phyloP scores from a whole-genome alignment of 805 yeast species.

The Yamadazyma kitorensis region DNA sequence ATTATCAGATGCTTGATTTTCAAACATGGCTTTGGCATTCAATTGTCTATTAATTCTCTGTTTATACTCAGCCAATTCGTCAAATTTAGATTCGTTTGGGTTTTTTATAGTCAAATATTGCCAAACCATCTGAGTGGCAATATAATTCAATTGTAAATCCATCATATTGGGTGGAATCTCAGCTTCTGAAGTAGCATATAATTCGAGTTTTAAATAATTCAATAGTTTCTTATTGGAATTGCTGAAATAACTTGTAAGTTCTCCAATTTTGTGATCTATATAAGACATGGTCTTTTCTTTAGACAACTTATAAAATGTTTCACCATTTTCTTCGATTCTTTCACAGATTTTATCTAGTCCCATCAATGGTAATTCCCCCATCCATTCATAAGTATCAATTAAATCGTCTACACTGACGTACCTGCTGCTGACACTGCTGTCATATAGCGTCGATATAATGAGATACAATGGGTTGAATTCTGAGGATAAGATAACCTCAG shows the following conservation, averaged over 20 bases:
- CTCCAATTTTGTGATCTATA: slow-evolving; percentile 36
- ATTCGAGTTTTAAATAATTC: slow-evolving; percentile 17
- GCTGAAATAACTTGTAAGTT: slow-evolving; percentile 17
- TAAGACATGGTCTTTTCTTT: slow-evolving; percentile 33
- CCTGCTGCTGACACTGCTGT: slow-evolving; percentile 20
- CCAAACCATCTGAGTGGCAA: slow-evolving; percentile 7
- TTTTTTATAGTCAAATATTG: slow-evolving; percentile 3
- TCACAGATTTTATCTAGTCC: slow-evolving; percentile 30
- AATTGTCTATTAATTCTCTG: slow-evolving; percentile 7
- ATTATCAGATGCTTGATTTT: neutral
- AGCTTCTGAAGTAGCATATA: slow-evolving; percentile 17
- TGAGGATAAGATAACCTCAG: slow-evolving; percentile 39
- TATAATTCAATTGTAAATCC: slow-evolving; percentile 6
- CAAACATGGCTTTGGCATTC: slow-evolving; percentile 3
- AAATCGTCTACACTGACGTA: slow-evolving; percentile 42
- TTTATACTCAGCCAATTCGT: slow-evolving; percentile 7
- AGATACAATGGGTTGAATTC: slow-evolving; percentile 40
- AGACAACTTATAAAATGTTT: slow-evolving; percentile 40
- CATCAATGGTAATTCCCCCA: slow-evolving; percentile 19
- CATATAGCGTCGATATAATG: slow-evolving; percentile 34
- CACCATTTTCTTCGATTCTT: slow-evolving; percentile 29
- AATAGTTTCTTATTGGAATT: slow-evolving; percentile 6
- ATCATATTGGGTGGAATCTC: slow-evolving; percentile 19
- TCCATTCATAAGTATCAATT: slow-evolving; percentile 31
- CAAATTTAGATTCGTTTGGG: slow-evolving; percentile 4